These are phyloP conservation scores for Monilinia fructicola DNA, from an alignment of 2,329 filamentous ascomycete species.

Conservation along the genomic window DNA sequence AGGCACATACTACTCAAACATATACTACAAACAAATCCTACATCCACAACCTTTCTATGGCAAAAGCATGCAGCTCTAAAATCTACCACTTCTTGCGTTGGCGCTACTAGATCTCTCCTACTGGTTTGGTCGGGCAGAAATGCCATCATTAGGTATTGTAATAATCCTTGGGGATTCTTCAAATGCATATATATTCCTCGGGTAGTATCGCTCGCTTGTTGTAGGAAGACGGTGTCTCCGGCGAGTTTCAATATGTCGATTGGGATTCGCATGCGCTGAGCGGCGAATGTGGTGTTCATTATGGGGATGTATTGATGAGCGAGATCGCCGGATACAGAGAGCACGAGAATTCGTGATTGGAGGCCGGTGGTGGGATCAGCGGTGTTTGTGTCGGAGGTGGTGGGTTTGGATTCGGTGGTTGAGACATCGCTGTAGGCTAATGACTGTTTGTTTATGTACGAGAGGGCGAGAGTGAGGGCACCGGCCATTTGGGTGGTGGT, in stretches of 20 bases:
- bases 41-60: slow-evolving; percentile 84
- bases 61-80: slow-evolving; percentile 99
- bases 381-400: slow-evolving; percentile 28
- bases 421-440: slow-evolving; percentile 42
- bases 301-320: slow-evolving; percentile 92
- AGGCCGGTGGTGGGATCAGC: slow-evolving; percentile 49
- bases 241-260: slow-evolving; percentile 89
- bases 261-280: slow-evolving; percentile 80
- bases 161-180: slow-evolving; percentile 64
- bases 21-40: slow-evolving; percentile 93
- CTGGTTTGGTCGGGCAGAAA: slow-evolving; percentile 73
- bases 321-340: slow-evolving; percentile 84
- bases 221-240: slow-evolving; percentile 85
- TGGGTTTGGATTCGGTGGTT: slow-evolving; percentile 38
- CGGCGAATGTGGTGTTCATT: slow-evolving; percentile 98
- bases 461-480: slow-evolving; percentile 83
- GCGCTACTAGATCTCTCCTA: slow-evolving; percentile 67
- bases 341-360: slow-evolving; percentile 79
- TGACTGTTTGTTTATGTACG: slow-evolving; percentile 76
- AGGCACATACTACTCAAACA: slow-evolving; percentile 72
- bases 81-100: slow-evolving; percentile 83
- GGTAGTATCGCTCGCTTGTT: slow-evolving; percentile 81
- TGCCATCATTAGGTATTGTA: slow-evolving; percentile 93
- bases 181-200: slow-evolving; percentile 67
- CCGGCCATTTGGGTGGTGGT: slow-evolving; percentile 87